phyloP scores from a whole-genome alignment of 2,329 filamentous ascomycete genomes.

The Metarhizium brunneum region DNA sequence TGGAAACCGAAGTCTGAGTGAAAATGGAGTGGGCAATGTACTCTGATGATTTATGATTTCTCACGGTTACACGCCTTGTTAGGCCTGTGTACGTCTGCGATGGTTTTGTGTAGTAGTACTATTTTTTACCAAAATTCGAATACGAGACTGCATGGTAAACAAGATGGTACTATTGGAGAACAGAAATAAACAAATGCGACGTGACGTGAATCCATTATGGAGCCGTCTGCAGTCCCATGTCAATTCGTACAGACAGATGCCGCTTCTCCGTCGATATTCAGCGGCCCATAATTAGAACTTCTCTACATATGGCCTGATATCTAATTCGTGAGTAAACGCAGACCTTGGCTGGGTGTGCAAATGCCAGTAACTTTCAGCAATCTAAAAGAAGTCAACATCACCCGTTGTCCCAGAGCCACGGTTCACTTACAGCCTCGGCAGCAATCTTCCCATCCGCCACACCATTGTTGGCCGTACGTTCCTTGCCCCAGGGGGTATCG shows the following conservation, averaged over 20 bases:
- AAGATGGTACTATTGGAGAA: background rate
- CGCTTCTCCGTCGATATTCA: too few species aligned
- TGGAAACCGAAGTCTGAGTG: constrained; percentile 65
- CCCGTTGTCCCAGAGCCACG: too few species aligned
- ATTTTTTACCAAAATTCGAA: background rate
- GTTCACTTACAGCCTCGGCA: constrained; percentile 57
- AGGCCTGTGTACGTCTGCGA: too few species aligned
- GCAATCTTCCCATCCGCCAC: constrained; percentile 55
- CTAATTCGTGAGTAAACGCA: constrained; percentile 73
- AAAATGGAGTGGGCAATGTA: background rate
- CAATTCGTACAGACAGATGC: too few species aligned
- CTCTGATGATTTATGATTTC: background rate
- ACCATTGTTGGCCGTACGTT: constrained; percentile 32
- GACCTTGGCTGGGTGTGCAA: constrained; percentile 73
- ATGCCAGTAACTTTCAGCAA: constrained; percentile 80
- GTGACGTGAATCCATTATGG: too few species aligned
- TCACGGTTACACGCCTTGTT: background rate
- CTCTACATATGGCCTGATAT: constrained; percentile 71
- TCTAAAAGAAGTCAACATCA: constrained; percentile 39
- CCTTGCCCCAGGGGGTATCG: constrained; percentile 64
- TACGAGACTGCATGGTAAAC: background rate
- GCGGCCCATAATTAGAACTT: constrained; percentile 51
- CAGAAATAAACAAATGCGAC: too few species aligned
- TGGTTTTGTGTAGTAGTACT: too few species aligned
- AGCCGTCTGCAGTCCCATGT: too few species aligned